Evolutionary conservation across 495 filamentous ascomycete species (phyloP), one percentile per base, ranked within the genome.

Genomic region (Xylaria telfairii): DNA sequence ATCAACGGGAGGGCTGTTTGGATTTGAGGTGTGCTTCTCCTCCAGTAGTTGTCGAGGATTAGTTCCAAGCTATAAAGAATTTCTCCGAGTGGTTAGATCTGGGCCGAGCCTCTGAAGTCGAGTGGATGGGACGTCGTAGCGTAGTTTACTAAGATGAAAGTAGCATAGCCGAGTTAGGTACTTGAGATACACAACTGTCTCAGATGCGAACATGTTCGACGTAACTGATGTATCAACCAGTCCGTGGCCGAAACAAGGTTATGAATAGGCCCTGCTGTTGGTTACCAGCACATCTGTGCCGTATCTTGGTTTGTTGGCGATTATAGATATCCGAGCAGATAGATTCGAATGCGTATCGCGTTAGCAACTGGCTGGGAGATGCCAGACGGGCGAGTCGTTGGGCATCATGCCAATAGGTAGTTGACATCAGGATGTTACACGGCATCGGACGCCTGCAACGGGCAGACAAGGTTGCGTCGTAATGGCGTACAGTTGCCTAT

Each of bases 371-470:
- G 19, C 41, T 39, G 68, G 37, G 47, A 21, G 61, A 59, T 57
- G 60, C 39, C 24, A 69, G n/a, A 44, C 26, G 15, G 32, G 21
- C 59, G 19, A n/a, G 61, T 65, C 26, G 61, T 70, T 65, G 68
- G 68, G 68, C 68, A 65, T 4, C 68, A 59, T 70, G 49, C 28
- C 41, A 41, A 65, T 44, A 62, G 61, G 49, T 56, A 65, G 60
- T 70, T 70, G 60, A 70, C 68, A 65, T 65, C 61, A n/a, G 49
- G 17, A 54, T 49, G 68, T 65, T 64, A 65, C 68, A 70, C 68
- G 19, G 21, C 68, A 34, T 65, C 61, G 68, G 68, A 65, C 68
- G 60, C 61, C 54, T 70, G 61, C 68, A 70, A 70, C 68, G 68
- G 68, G 61, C 51, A 65, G 68, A 59, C 67, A 63, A 61, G 67